Evolutionary conservation across 2,329 filamentous ascomycete genomes (phyloP), one percentile per base, ranked within the genome.

Genomic region (Fonsecaea nubica): DNA sequence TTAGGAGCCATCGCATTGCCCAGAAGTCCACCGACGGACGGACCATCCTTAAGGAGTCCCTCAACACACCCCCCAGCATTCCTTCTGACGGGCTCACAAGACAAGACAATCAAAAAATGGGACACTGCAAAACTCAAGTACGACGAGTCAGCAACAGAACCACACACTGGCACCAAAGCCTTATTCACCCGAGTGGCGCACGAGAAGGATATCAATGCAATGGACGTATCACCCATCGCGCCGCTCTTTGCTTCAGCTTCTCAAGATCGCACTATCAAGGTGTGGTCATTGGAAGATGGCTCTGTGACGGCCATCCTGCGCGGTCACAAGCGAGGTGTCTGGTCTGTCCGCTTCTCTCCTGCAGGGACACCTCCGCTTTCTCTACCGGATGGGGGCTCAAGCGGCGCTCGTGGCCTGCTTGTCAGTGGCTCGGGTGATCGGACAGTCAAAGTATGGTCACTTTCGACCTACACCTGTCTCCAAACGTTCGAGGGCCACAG

Each of bases 131-230:
- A 86, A 45, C 77, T 85, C 67, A 85, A 85, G 64, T 83, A 85
- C 9, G 81, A 88, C 9, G 74, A 74, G 53, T 70, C 73, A 10
- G 73, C 73, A 9, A 75, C 69, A 21, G 68, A 70, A 50, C 75
- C 77, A n/a, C 76, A 77, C 58, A 69, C 74, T 9, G 65, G 63
- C 35, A 76, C 76, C 2, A 81, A 81, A 72, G 92, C 92, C 48
- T 80, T 89, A 4, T 99, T 92, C 77, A 98, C 95, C 0, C 87
- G 95, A 64, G 96, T 97, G 78, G 95, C 95, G 0, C 95, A 99
- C 79, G 95, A 99, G 76, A 99, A 99, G 77, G 95, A 99, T 72
- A 99, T 99, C 79, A 99, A 99, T 74, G 93, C 95, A 2, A 86
- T 99, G 58, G 92, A 96, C 70, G 85, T 95, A 10, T 92, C 93